phyloP scores from a whole-genome alignment of 108 stramenopile species.

The Cyclotella kingstonii region DNA sequence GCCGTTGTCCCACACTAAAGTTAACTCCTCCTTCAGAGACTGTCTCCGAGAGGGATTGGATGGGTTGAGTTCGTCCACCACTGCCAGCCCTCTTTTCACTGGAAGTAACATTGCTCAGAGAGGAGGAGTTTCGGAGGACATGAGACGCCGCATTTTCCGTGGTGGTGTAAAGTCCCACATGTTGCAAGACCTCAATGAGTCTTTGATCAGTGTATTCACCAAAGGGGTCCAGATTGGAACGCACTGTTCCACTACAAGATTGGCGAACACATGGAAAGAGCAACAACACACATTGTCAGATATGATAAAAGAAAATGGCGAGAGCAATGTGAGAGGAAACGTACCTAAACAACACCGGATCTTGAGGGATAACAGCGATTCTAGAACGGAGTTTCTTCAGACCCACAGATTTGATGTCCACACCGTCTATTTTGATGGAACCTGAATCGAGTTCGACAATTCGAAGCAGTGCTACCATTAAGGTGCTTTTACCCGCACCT shows the following conservation, averaged over 20 bases:
- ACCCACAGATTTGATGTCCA: conserved; percentile 73
- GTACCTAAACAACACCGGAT: conserved; percentile 86
- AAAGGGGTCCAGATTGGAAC: conserved; percentile 94
- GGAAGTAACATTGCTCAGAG: background rate
- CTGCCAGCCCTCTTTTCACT: conserved; percentile 20
- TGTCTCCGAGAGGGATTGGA: conserved; percentile 61
- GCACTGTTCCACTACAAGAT: conserved; percentile 82
- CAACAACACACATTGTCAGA: background rate
- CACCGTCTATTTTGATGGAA: conserved; percentile 84
- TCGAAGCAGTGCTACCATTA: conserved; percentile 84
- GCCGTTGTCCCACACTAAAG: conserved; percentile 93
- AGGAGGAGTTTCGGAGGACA: too few species aligned
- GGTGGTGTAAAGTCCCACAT: conserved; percentile 55
- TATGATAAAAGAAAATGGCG: background rate
- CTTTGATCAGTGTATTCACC: conserved; percentile 51
- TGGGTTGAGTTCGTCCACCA: conserved; percentile 37
- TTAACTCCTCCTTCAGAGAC: conserved; percentile 91
- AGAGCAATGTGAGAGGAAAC: background rate
- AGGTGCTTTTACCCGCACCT: conserved; percentile 88
- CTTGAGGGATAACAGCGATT: conserved; percentile 95
- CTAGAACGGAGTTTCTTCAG: conserved; percentile 72
- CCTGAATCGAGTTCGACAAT: conserved; percentile 76
- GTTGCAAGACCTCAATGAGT: conserved; percentile 64
- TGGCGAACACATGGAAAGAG: background rate
- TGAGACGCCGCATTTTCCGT: conserved; percentile 14